A percentile compares a stretch with the other conserved stretches of the same genome.
Conservation (phyloP, 164 flowering plant genomes). For the Vitis riparia region DNA sequence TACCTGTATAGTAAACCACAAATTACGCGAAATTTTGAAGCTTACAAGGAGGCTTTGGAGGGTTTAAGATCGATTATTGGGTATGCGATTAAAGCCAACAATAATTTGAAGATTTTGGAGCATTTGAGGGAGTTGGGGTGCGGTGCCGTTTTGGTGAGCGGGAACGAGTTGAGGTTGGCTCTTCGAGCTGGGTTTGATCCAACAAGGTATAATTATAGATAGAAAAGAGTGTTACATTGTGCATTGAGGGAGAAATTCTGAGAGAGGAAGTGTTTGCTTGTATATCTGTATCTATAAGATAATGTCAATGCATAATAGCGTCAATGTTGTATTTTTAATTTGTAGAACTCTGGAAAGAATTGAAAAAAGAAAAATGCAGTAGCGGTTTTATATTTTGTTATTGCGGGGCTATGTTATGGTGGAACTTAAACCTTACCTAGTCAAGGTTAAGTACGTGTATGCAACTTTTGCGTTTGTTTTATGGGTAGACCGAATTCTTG, state of each 20-base stretch:
- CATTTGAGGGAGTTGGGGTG: conserved; percentile 86
- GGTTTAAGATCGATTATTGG: conserved; percentile 80
- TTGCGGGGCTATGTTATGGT: too few species aligned
- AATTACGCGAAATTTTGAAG: conserved; percentile 76
- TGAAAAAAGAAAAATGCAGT: too few species aligned
- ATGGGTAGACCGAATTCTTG: too few species aligned
- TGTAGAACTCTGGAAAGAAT: too few species aligned
- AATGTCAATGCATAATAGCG: too few species aligned
- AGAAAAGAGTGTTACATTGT: not conserved
- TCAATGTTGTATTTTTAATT: too few species aligned
- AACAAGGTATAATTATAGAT: conserved; percentile 44
- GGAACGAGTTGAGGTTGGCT: conserved; percentile 86
- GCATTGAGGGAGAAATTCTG: too few species aligned
- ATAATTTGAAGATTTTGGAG: conserved; percentile 86
- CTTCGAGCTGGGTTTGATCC: conserved; percentile 94
- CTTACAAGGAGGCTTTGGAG: conserved; percentile 76
- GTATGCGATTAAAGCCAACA: conserved; percentile 93
- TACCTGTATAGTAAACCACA: conserved; percentile 90
- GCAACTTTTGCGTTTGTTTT: too few species aligned
- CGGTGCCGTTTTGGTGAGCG: conserved; percentile 97
- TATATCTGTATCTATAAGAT: not conserved
- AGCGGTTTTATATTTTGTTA: too few species aligned
- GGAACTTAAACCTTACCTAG: too few species aligned
- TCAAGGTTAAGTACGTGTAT: too few species aligned
- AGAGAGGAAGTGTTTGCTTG: not conserved